phyloP scores from a whole-genome alignment of 2,329 filamentous ascomycete species.

The Macrophomina tecta region DNA sequence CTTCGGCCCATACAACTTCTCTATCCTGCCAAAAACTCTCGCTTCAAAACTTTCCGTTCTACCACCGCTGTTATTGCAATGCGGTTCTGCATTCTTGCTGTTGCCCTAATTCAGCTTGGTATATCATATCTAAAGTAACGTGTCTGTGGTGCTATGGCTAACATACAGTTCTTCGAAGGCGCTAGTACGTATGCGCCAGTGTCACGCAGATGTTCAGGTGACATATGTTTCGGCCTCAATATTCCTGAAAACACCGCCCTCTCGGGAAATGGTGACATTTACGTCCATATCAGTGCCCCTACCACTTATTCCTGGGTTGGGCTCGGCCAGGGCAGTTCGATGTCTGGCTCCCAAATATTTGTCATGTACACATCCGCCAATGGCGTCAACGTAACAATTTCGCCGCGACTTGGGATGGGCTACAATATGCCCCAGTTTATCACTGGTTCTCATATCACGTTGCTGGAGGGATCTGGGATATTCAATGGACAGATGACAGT shows the following conservation, averaged over 20 bases:
- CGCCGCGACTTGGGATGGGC: slow-evolving; percentile 56
- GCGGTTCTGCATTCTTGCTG: too few species aligned
- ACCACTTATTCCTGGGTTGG: slow-evolving; percentile 60
- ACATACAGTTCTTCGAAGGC: too few species aligned
- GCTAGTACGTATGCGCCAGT: not conserved
- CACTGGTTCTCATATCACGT: not conserved
- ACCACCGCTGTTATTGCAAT: too few species aligned
- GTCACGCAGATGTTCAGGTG: slow-evolving; percentile 1
- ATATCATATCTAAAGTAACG: too few species aligned
- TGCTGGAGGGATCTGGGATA: not conserved
- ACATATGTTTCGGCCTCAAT: slow-evolving; percentile 59
- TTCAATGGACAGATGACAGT: not conserved
- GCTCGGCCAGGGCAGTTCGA: slow-evolving; percentile 60
- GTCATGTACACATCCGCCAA: slow-evolving; percentile 60
- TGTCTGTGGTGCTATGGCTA: too few species aligned
- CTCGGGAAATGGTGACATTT: slow-evolving; percentile 61
- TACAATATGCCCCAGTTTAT: slow-evolving; percentile 49
- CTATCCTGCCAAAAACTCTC: too few species aligned
- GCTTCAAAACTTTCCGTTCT: too few species aligned
- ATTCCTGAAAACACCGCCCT: slow-evolving; percentile 59
- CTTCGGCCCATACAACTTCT: too few species aligned
- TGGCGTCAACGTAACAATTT: slow-evolving; percentile 59
- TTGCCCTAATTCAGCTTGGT: too few species aligned
- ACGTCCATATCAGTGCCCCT: slow-evolving; percentile 62
- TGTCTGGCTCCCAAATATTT: slow-evolving; percentile 64